phyloP scores from a whole-genome alignment of 2,329 filamentous ascomycete genomes.

The Septoria linicola region DNA sequence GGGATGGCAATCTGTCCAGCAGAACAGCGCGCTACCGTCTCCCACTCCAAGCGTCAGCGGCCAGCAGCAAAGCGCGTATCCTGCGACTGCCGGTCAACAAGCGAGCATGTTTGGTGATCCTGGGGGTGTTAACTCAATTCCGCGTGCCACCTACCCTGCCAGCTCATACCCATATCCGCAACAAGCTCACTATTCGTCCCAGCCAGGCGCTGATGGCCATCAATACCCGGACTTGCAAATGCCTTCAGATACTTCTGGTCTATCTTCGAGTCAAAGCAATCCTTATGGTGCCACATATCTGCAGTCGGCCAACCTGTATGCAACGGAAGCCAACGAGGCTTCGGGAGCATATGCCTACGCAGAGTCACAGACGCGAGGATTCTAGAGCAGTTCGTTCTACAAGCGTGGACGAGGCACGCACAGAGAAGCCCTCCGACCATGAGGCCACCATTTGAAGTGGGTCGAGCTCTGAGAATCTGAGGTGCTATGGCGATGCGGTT shows the following conservation, averaged over 20 bases:
- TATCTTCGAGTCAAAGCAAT: conserved; percentile 12
- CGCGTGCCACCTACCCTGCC: conserved; percentile 17
- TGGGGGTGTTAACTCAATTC: conserved; percentile 22
- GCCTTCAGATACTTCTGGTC: conserved; percentile 14
- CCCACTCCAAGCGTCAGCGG: conserved; percentile 20
- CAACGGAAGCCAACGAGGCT: conserved; percentile 6
- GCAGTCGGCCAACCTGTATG: conserved; percentile 8
- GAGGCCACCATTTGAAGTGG: too few relatives aligned
- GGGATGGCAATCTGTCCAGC: conserved; percentile 6
- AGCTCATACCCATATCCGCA: conserved; percentile 18
- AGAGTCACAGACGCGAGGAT: conserved; percentile 5
- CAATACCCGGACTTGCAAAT: conserved; percentile 20
- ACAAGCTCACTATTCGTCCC: conserved; percentile 15
- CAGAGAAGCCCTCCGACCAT: too few relatives aligned
- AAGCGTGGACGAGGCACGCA: too few relatives aligned
- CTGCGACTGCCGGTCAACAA: conserved; percentile 15
- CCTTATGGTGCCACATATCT: conserved; percentile 18
- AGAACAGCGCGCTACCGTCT: conserved; percentile 22
- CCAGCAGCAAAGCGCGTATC: conserved; percentile 20
- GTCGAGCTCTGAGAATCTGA: too few relatives aligned
- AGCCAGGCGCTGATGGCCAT: not conserved
- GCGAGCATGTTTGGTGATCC: conserved; percentile 23
- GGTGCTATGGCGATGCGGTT: too few relatives aligned
- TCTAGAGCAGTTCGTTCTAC: too few relatives aligned
- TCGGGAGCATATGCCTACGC: conserved; percentile 8